Conservation (phyloP, 805 yeast species). For the Debaryomyces castellii region DNA sequence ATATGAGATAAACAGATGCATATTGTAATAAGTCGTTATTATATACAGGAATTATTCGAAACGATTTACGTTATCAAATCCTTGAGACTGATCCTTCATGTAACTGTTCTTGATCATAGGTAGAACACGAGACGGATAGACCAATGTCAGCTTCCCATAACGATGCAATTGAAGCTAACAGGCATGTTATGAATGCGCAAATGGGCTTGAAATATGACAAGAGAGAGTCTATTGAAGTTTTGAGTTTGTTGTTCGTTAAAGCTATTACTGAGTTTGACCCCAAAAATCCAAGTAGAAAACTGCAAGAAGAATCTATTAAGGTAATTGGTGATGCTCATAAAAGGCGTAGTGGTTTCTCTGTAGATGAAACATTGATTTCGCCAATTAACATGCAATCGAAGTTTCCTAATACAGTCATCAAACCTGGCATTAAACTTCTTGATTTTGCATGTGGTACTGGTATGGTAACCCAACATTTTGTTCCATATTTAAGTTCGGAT, state of each 20-base stretch:
- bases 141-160: constrained; percentile 15
- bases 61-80: too few relatives aligned
- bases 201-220: constrained; percentile 22
- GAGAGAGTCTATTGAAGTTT: constrained; percentile 13
- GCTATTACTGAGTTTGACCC: constrained; percentile 19
- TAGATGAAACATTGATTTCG: constrained; percentile 11
- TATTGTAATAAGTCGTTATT: background rate
- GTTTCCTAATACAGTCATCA: constrained; percentile 14
- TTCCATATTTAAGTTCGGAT: constrained; percentile 22
- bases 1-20: background rate
- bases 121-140: too few relatives aligned
- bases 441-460: constrained; percentile 50
- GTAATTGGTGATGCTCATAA: constrained; percentile 14
- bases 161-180: constrained; percentile 24
- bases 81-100: background rate
- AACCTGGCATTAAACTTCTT: constrained; percentile 22
- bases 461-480: constrained; percentile 27
- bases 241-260: constrained; percentile 18
- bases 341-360: constrained; percentile 9
- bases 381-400: constrained; percentile 4
- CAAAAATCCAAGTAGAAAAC: constrained; percentile 8
- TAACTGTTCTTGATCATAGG: too few relatives aligned
- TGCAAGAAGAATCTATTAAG: constrained; percentile 10
- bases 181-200: constrained; percentile 13
- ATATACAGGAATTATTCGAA: background rate